Evolutionary conservation across 108 stramenopile genomes (phyloP), one percentile per base, ranked within the genome.

Genomic region (Conticribra weissflogii): DNA sequence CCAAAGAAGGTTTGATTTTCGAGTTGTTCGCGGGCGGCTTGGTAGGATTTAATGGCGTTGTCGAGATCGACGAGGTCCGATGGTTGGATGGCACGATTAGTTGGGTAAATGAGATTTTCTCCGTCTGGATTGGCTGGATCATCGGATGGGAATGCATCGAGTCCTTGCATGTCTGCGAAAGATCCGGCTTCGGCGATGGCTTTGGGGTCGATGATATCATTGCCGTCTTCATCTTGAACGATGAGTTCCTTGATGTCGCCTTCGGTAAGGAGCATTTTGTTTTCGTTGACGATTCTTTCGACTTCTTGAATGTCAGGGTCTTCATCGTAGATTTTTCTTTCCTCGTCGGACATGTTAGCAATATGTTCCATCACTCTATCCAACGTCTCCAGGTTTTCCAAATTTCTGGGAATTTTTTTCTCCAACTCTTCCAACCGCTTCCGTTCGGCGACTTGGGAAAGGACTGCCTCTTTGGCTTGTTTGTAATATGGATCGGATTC

Each of bases 91-190:
- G 81, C 52, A 76, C 68, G 17, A 84, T 63, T 0, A 68, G 23
- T 22, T 81, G 72, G 81, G 60, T 79, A 74, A 16, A 84, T 63
- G 0, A 72, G 23, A 32, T 81, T 81, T 22, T 55, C 66, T 32
- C 76, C 82, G 27, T 77, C 64, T 54, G 76, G 59, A 3, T 59
- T 66, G 27, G 49, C 41, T 19, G 53, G 50, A 25, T 41, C 12
- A 12, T 68, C 32, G 44, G 66, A 58, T 19, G 81, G 83, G 63
- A 86, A 88, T n/a, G 87, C 87, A 62, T 91, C 89, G n/a, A 82
- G 25, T 48, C 81, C 86, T 19, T 76, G 51, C 12, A 69, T 66
- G 28, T 75, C 67, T 18, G 56, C 60, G 36, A 88, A 71, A 48
- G 68, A 30, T 19, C 36, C 71, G 28, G 63, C 74, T 12, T 72